Evolutionary conservation across 805 yeast species (phyloP), one percentile per base, ranked within the genome.

Genomic region (Monosporozyma aquatica): DNA sequence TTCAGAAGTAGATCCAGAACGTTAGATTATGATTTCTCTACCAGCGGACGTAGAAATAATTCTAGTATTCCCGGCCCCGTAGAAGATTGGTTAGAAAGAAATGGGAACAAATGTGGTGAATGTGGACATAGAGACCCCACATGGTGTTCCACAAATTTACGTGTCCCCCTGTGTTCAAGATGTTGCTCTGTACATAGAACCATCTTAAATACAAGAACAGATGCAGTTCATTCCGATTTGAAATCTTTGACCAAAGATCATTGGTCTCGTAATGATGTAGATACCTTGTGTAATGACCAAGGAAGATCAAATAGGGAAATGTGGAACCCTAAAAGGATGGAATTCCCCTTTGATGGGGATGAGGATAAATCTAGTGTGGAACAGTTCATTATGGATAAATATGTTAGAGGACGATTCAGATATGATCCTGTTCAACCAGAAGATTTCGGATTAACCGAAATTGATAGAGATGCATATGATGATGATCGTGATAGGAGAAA

Each of bases 111-210:
- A 56, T 85, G 95, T 61, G 94, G 87, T 28, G 95, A 85, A 57
- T 85, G 95, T 64, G 74, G 75, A 2, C 65, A 76, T 5, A 56
- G 73, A 4, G 79, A 72, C 59, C 92, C 95, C 7, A 84, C 51
- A 9, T 56, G 66, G 62, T 55, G 58, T 43, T 56, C 64, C 0
- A 40, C 54, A 3, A 58, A 59, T 39, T 45, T 84, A 34, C 95
- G 94, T 22, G 64, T 84, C 4, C 78, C 86, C 45, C 66, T 86
- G 14, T 86, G 95, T 66, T 92, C 92, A 13, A 67, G 92, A 49
- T 86, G 95, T 70, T 90, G 94, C 7, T 76, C 85, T 3, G 70
- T 79, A 26, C 95, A 86, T 61, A 68, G 86, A 46, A 73, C 74
- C 43, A 46, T 57, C 13, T 66, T 84, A 34, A 84, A 87, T 0